Evolutionary conservation across 768 basidiomycete species (phyloP).

Genomic region (Trametes coccinea): DNA sequence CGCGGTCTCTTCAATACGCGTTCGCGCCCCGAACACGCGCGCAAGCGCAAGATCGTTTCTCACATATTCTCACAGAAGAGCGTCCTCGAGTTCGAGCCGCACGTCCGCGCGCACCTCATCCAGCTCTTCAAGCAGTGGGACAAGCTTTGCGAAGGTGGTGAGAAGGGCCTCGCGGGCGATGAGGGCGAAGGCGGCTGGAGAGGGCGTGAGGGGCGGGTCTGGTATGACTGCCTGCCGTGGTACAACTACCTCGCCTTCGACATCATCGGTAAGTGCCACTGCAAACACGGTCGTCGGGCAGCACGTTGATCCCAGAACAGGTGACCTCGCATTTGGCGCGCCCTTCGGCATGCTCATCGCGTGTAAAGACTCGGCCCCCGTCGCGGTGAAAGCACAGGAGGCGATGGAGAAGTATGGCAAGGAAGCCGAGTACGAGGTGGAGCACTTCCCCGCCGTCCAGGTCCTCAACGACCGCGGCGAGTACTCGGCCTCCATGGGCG

Average conservation of each 20-base stretch:
- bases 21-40: conserved; percentile 73
- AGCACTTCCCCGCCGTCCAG: conserved; percentile 74
- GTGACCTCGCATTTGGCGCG: conserved; percentile 81
- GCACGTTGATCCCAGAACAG: conserved; percentile 39
- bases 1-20: conserved; percentile 78
- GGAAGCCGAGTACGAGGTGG: conserved; percentile 41
- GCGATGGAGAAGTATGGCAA: conserved; percentile 60
- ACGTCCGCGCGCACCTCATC: conserved; percentile 67
- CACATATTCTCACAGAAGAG: conserved; percentile 84
- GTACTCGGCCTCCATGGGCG: conserved; percentile 82
- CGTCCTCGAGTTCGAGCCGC: conserved; percentile 84
- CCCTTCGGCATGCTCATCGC: conserved; percentile 88
- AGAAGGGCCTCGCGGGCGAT: conserved; percentile 53
- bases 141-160: conserved; percentile 54
- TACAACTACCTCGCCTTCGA: conserved; percentile 69
- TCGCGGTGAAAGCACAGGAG: conserved; percentile 55
- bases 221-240: conserved; percentile 76
- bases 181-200: conserved; percentile 67
- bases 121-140: conserved; percentile 77
- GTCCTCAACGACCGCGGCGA: conserved; percentile 90
- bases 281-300: not conserved
- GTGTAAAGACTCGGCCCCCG: conserved; percentile 69
- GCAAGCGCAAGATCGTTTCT: conserved; percentile 90
- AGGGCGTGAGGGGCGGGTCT: conserved; percentile 61
- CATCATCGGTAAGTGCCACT: conserved; percentile 58